A percentile compares a stretch with the other conserved stretches of the same genome.
These are phyloP conservation scores for Tylopilus sp. DNA, from an alignment of 768 basidiomycete species.

Conservation along the genomic window DNA sequence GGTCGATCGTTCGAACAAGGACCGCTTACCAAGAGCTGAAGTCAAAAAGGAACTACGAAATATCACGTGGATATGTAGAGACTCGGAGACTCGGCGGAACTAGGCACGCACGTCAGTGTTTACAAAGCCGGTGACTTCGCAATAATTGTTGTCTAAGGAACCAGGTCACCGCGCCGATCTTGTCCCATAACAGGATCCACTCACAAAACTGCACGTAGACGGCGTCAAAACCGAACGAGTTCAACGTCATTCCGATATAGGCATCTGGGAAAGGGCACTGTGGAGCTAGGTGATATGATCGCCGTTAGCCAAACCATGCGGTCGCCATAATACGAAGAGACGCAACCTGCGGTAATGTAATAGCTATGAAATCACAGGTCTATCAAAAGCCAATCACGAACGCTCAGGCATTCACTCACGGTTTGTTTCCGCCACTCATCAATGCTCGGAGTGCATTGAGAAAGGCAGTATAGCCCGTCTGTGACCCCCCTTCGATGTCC, in stretches of 20 bases:
- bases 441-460: slow-evolving; percentile 25
- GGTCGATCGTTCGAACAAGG: no score
- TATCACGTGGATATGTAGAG: background rate
- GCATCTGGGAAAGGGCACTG: slow-evolving; percentile 70
- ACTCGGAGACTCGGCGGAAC: no score
- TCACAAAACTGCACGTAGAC: slow-evolving; percentile 68
- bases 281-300: slow-evolving; percentile 22
- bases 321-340: background rate
- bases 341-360: slow-evolving; percentile 48
- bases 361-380: no score
- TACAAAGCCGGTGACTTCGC: no score
- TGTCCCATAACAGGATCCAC: background rate
- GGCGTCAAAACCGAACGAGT: slow-evolving; percentile 63
- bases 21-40: slow-evolving; percentile 33
- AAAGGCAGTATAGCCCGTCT: slow-evolving; percentile 48
- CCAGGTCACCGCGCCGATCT: no score
- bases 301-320: background rate
- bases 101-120: no score
- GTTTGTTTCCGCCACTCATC: slow-evolving; percentile 22
- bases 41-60: slow-evolving; percentile 46
- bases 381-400: no score
- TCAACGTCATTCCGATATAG: slow-evolving; percentile 55
- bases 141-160: no score
- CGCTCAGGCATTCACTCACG: slow-evolving; percentile 6
- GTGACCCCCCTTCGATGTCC: slow-evolving; percentile 67